Percentiles rank a stretch among this genome's conserved stretches.
These are phyloP conservation scores for Fusarium mundagurra DNA, from an alignment of 2,329 filamentous ascomycete species.

Conservation along the genomic window DNA sequence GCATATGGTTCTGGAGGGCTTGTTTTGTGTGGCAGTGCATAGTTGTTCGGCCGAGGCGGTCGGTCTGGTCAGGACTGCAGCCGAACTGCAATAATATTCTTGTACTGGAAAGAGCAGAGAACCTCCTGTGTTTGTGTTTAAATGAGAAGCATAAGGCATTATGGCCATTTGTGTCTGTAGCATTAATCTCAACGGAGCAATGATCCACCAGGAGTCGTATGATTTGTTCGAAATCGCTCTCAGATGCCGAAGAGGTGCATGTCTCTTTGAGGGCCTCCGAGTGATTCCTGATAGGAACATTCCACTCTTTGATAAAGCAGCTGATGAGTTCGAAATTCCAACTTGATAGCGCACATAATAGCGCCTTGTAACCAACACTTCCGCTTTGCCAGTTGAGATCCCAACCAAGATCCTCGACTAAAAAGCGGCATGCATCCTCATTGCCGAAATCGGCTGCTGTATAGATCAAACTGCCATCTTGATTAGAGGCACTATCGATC, in stretches of 20 bases:
- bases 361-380: background rate
- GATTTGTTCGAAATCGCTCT: accelerated
- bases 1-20: no score
- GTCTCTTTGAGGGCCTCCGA: accelerated
- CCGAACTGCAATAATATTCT: background rate
- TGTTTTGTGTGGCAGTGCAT: background rate
- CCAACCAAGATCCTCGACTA: background rate
- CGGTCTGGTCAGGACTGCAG: background rate
- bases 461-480: background rate
- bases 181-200: background rate
- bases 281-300: background rate
- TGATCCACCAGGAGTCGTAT: background rate
- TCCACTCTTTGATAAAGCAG: background rate
- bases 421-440: background rate
- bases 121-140: accelerated
- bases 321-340: background rate
- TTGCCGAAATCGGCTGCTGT: accelerated
- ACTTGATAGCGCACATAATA: background rate
- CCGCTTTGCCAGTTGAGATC: background rate
- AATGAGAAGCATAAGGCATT: background rate
- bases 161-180: accelerated
- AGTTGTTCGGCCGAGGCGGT: background rate
- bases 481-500: accelerated
- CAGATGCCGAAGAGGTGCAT: accelerated
- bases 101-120: background rate